Evolutionary conservation across 1,284 basidiomycete species (phyloP), one percentile per base, ranked within the genome.

Genomic region (Ustilago esculenta): DNA sequence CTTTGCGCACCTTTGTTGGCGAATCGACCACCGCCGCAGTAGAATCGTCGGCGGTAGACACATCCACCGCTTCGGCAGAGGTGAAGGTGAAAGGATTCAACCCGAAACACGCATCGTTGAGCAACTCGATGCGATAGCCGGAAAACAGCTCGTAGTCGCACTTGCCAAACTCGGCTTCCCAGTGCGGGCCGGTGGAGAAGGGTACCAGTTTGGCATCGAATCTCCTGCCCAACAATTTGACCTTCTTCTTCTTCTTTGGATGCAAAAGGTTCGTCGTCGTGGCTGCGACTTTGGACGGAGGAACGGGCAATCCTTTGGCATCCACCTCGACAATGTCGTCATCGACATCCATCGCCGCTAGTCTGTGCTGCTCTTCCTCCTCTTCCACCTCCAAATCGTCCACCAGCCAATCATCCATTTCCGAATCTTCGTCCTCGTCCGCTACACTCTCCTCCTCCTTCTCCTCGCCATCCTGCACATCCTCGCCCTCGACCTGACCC

Each of bases 321-420:
- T 73, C 60, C 34, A 72, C 58, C 42, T 72, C 75, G 23, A 76
- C 40, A 24, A 72, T 48, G 33, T 67, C 60, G 25, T 57, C 61
- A 21, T 72, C 76, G 9, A 57, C 45, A 8, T 60, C 49, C 42
- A 48, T 53, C 4, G 54, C 54, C 4, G 45, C 40, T 4, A 50
- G 24, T 14, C 42, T 44, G 15, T 46, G 54, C 15, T 50, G 58
- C 20, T 68, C 72, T 15, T 60, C 73, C 14, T 73, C 74, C 18
- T 75, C 74, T n/a, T 73, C 76, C 11, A 73, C 76, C 47, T 81
- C 79, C 18, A 80, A 37, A 36, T 81, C 79, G 41, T 81, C 78
- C 6, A 76, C 78, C 10, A 81, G 69, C 77, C 77, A 81, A 33
- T 80, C 79, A 43, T 77, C 75, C 77, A 80, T 76, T 53, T 81